Conservation (phyloP, 1,139 yeast species). For the Diutina mesorugosa region DNA sequence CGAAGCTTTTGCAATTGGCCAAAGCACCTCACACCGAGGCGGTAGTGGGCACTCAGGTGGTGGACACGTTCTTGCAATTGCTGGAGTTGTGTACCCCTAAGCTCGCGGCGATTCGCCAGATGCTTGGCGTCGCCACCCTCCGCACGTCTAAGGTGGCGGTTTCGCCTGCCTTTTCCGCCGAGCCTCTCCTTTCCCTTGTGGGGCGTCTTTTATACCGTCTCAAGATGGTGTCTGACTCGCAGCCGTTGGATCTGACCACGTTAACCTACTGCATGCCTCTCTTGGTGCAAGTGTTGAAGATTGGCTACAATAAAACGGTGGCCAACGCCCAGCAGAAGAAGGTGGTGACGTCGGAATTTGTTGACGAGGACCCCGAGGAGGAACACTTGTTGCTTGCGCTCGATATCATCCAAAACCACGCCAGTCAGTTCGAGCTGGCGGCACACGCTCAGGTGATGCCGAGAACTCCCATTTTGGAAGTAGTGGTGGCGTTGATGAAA, state of each 20-base stretch:
- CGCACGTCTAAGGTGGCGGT: constrained; percentile 31
- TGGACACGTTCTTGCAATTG: background rate
- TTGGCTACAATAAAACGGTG: constrained; percentile 34
- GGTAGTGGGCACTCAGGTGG: background rate
- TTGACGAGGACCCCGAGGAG: constrained; percentile 74
- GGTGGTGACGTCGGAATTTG: constrained; percentile 46
- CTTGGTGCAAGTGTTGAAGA: constrained; percentile 46
- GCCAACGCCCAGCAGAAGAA: constrained; percentile 38
- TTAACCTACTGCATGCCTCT: constrained; percentile 69
- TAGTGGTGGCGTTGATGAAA: constrained; percentile 53
- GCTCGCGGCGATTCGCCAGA: constrained; percentile 35
- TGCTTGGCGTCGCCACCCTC: constrained; percentile 57
- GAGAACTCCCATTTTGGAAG: constrained; percentile 47
- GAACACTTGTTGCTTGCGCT: constrained; percentile 72
- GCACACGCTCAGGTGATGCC: constrained; percentile 35
- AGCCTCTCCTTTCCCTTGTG: constrained; percentile 39
- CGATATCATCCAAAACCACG: constrained; percentile 65
- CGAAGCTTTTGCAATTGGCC: background rate
- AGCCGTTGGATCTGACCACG: constrained; percentile 56
- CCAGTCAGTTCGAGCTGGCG: constrained; percentile 55
- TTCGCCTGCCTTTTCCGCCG: constrained; percentile 30
- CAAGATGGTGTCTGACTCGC: constrained; percentile 61
- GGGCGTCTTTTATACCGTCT: constrained; percentile 63
- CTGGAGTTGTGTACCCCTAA: background rate
- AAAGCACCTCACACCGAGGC: background rate